Evolutionary conservation across 805 yeast species (phyloP).

Genomic region (Starmerella bombicola): DNA sequence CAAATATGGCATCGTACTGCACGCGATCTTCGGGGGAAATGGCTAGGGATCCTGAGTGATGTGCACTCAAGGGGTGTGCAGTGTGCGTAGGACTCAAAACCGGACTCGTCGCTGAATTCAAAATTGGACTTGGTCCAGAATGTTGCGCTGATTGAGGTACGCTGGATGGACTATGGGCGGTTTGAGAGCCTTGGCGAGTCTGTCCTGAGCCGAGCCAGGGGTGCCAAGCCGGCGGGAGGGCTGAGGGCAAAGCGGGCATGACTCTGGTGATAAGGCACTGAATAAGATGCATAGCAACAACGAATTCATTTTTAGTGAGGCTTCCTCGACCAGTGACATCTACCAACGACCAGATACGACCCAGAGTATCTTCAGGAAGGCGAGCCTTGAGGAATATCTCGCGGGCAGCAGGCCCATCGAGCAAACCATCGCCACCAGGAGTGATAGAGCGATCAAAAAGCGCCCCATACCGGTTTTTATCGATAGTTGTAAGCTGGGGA

Average conservation of each 20-base stretch:
- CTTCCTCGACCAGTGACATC: slow-evolving; percentile 66
- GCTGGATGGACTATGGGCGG: neutral
- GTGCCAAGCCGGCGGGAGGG: slow-evolving; percentile 33
- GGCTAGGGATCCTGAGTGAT: slow-evolving; percentile 33
- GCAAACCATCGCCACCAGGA: slow-evolving; percentile 44
- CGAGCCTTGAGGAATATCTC: slow-evolving; percentile 81
- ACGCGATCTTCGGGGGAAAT: slow-evolving; percentile 55
- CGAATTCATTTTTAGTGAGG: slow-evolving; percentile 61
- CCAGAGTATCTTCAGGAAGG: slow-evolving; percentile 61
- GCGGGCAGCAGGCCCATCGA: slow-evolving; percentile 71
- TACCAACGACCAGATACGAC: slow-evolving; percentile 79
- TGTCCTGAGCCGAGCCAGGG: slow-evolving; percentile 22
- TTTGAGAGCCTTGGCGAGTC: slow-evolving; percentile 4
- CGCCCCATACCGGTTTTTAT: slow-evolving; percentile 29
- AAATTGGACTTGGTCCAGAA: no score
- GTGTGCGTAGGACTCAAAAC: neutral
- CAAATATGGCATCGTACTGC: slow-evolving; percentile 71
- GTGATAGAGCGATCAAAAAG: slow-evolving; percentile 61
- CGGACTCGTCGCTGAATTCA: neutral
- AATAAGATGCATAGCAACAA: slow-evolving; percentile 89
- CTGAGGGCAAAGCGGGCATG: slow-evolving; percentile 44
- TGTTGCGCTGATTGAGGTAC: neutral
- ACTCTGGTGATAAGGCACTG: slow-evolving; percentile 64
- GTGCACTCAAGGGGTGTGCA: neutral
- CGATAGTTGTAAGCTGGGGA: slow-evolving; percentile 29